These are phyloP conservation scores for Ascochyta clinopodiicola DNA, from an alignment of 2,329 filamentous ascomycete species.

Conservation along the genomic window DNA sequence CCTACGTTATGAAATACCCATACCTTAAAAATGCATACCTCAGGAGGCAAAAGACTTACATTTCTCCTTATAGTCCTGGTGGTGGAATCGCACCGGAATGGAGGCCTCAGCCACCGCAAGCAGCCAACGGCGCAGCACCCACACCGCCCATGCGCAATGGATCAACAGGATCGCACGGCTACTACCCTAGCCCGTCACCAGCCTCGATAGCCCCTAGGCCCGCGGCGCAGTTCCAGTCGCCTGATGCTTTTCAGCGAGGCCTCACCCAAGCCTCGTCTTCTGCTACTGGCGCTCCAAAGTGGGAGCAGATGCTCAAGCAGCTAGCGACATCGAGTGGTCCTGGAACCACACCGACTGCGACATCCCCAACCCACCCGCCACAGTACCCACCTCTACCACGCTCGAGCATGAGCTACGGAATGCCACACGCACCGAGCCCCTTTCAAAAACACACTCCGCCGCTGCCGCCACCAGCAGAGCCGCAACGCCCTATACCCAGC, in stretches of 20 bases:
- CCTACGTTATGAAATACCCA: slow-evolving; percentile 54
- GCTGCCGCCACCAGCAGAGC: slow-evolving; percentile 23
- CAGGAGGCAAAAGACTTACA: slow-evolving; percentile 54
- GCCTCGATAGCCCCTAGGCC: slow-evolving; percentile 29
- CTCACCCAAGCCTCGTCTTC: slow-evolving; percentile 37
- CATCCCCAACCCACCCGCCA: slow-evolving; percentile 21
- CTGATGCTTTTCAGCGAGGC: slow-evolving; percentile 54
- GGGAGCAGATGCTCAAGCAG: slow-evolving; percentile 46
- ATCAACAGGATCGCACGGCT: slow-evolving; percentile 10
- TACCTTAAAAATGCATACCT: slow-evolving; percentile 55
- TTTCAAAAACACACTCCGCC: slow-evolving; percentile 26
- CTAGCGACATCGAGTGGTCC: slow-evolving; percentile 31
- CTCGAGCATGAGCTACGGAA: slow-evolving; percentile 23
- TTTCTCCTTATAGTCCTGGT: slow-evolving; percentile 54
- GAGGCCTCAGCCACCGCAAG: slow-evolving; percentile 37
- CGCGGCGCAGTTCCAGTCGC: slow-evolving; percentile 51
- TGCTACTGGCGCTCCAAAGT: slow-evolving; percentile 33
- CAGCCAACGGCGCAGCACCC: slow-evolving; percentile 11
- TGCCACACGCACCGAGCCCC: slow-evolving; percentile 20
- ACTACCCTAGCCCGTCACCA: slow-evolving; percentile 12
- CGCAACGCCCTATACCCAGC: slow-evolving; percentile 39
- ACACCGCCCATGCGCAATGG: slow-evolving; percentile 4
- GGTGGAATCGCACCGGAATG: slow-evolving; percentile 52
- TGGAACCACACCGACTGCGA: slow-evolving; percentile 10
- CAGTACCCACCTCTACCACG: slow-evolving; percentile 26